These are phyloP conservation scores for Bondarzewia mesenterica DNA, from an alignment of 1,284 basidiomycete genomes.

Conservation along the genomic window DNA sequence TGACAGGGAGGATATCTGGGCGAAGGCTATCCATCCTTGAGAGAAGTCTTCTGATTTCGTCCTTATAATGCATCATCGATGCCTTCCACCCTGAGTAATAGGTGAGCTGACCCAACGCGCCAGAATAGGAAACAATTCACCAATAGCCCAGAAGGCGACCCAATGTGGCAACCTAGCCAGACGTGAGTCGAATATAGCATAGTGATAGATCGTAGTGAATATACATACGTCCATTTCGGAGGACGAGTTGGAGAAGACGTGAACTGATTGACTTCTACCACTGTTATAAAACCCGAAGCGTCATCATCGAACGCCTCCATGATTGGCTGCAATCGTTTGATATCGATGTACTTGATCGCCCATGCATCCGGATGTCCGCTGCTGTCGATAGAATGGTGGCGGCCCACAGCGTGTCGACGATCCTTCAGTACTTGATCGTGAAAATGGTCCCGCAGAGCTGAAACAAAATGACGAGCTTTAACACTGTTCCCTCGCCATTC, in stretches of 20 bases:
- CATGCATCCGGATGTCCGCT: constrained; percentile 22
- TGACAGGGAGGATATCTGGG: constrained; percentile 12
- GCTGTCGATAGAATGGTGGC: neutral
- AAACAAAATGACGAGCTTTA: constrained; percentile 26
- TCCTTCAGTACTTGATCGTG: constrained; percentile 16
- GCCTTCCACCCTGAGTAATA: constrained; percentile 16
- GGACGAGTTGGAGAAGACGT: constrained; percentile 21
- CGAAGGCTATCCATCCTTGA: constrained; percentile 14
- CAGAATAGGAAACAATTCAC: constrained; percentile 15
- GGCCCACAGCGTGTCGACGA: constrained; percentile 5
- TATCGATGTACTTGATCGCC: constrained; percentile 36
- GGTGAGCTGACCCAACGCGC: no score
- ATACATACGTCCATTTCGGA: constrained; percentile 23
- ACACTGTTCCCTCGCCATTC: constrained; percentile 27
- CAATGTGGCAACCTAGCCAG: constrained; percentile 30
- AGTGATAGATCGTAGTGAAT: no score
- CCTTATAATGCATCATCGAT: constrained; percentile 15
- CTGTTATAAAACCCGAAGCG: constrained; percentile 36
- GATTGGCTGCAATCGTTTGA: constrained; percentile 34
- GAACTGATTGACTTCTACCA: constrained; percentile 39
- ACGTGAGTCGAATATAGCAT: constrained; percentile 4
- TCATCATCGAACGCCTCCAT: constrained; percentile 43
- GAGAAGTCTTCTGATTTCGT: constrained; percentile 17
- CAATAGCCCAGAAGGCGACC: constrained; percentile 40
- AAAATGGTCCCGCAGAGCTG: constrained; percentile 27